Evolutionary conservation across 306 rosid genomes (phyloP).

Genomic region (Casuarina glauca): DNA sequence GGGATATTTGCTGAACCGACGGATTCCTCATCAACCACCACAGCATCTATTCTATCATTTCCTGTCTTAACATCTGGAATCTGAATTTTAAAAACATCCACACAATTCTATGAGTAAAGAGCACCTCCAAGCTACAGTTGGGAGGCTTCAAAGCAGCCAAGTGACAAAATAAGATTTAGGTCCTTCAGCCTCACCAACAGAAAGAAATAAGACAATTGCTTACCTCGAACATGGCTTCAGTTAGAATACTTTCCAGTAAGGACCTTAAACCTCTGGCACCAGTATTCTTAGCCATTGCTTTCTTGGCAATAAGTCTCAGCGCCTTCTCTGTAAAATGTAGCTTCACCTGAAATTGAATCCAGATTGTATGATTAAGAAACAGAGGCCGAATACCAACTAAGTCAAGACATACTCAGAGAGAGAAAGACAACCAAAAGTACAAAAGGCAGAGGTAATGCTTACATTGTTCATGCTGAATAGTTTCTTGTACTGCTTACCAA

Average conservation of each 20-base stretch:
- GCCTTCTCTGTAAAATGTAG: constrained; percentile 75
- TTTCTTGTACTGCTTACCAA: constrained; percentile 92
- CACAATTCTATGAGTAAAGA: neutral
- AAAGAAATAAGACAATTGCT: constrained; percentile 1
- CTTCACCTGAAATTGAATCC: constrained; percentile 60
- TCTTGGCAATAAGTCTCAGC: constrained; percentile 67
- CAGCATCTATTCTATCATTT: constrained; percentile 73
- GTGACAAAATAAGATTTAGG: constrained; percentile 1
- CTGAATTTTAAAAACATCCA: constrained; percentile 42
- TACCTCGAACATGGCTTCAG: constrained; percentile 97
- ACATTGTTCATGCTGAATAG: constrained; percentile 86
- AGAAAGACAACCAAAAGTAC: neutral
- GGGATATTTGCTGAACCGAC: constrained; percentile 53
- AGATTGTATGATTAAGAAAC: constrained; percentile 14
- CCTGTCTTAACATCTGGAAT: constrained; percentile 85
- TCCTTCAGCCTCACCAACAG: neutral
- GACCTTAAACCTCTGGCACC: constrained; percentile 98
- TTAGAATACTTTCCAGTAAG: constrained; percentile 72
- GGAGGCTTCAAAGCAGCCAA: constrained; percentile 8
- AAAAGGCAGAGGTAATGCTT: constrained; percentile 30
- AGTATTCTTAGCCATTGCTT: constrained; percentile 91
- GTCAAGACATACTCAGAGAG: constrained; percentile 7
- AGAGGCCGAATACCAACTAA: constrained; percentile 9
- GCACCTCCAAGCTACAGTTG: neutral
- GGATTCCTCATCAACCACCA: constrained; percentile 78